Evolutionary conservation across 192 early-diverging fungal genomes (phyloP).

Genomic region (Coemansia sp.): DNA sequence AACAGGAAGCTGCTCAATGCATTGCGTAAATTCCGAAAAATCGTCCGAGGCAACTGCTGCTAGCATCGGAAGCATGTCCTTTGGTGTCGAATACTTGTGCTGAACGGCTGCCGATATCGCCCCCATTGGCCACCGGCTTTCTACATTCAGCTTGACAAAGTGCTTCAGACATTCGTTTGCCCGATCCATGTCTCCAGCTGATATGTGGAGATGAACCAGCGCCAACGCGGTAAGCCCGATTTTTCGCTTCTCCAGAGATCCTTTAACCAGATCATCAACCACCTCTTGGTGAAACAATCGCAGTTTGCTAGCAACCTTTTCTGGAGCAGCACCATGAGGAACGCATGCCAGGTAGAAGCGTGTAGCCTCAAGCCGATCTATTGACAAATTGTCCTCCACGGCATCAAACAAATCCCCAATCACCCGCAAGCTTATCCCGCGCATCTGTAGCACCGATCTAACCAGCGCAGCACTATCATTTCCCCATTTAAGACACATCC

Average conservation of each 20-base stretch:
- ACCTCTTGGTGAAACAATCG: background rate
- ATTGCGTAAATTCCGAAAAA: background rate
- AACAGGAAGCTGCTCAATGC: background rate
- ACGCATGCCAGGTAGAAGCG: background rate
- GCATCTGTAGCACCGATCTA: background rate
- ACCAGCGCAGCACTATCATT: background rate
- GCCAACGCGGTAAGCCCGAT: background rate
- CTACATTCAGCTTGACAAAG: background rate
- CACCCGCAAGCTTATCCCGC: background rate
- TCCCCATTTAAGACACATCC: background rate
- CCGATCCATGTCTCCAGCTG: background rate
- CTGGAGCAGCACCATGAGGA: background rate
- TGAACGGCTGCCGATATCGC: background rate
- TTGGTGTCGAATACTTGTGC: background rate
- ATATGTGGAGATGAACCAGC: slow-evolving; percentile 12
- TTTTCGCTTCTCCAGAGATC: background rate
- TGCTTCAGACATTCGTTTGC: no score
- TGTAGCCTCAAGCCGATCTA: background rate
- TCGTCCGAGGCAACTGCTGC: background rate
- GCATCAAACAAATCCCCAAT: background rate
- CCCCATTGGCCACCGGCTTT: background rate
- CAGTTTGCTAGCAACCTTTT: background rate
- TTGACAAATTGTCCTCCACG: background rate
- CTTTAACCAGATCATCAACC: background rate
- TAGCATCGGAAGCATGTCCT: background rate